Evolutionary conservation across 768 basidiomycete genomes (phyloP).

Genomic region (Trametes meyenii): DNA sequence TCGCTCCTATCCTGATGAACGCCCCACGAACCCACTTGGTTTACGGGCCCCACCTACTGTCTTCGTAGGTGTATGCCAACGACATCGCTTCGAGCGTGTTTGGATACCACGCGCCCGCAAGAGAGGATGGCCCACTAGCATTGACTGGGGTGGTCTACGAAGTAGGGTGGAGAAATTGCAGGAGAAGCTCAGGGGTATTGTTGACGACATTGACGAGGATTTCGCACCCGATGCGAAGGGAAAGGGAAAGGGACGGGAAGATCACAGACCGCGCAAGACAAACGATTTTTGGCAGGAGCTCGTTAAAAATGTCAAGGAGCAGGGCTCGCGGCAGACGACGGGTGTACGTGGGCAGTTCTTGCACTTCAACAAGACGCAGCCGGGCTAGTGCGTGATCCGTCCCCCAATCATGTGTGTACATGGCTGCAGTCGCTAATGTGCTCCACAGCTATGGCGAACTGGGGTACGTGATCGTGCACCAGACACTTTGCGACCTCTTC

Average conservation of each 20-base stretch:
- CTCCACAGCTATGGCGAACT: constrained; percentile 79
- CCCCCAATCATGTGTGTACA: not conserved
- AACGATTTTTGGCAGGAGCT: constrained; percentile 73
- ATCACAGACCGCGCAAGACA: constrained; percentile 38
- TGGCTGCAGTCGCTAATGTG: not conserved
- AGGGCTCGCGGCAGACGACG: constrained; percentile 65
- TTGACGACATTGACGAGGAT: constrained; percentile 47
- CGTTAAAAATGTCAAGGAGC: constrained; percentile 60
- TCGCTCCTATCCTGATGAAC: constrained; percentile 62
- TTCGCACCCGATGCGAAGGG: constrained; percentile 23
- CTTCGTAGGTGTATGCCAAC: constrained; percentile 72
- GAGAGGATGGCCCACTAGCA: constrained; percentile 76
- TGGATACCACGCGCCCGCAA: constrained; percentile 70
- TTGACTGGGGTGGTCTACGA: constrained; percentile 63
- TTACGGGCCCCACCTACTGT: constrained; percentile 51
- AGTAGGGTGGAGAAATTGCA: constrained; percentile 57
- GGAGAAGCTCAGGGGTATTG: constrained; percentile 48
- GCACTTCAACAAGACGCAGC: constrained; percentile 80
- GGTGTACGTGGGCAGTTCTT: constrained; percentile 77
- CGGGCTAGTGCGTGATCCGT: constrained; percentile 76
- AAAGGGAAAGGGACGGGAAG: constrained; percentile 22
- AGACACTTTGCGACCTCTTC: constrained; percentile 75
- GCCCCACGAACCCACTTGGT: constrained; percentile 70
- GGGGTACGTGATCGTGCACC: constrained; percentile 79
- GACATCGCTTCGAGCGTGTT: constrained; percentile 76